Conservation (phyloP, 2,329 filamentous ascomycete genomes). For the Epichloe amarillans region DNA sequence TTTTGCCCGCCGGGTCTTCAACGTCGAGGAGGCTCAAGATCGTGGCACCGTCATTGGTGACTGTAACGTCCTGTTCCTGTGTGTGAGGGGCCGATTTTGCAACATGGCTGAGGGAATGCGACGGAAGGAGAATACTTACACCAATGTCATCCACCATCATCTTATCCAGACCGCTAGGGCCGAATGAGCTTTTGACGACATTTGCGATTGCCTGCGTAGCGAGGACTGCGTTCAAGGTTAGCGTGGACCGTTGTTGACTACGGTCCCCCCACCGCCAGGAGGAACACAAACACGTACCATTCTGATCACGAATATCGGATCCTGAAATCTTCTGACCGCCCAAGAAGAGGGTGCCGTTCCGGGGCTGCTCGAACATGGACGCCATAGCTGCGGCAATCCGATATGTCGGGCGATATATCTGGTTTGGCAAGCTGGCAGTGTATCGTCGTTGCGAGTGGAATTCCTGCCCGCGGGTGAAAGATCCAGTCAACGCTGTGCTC, state of each 20-base stretch:
- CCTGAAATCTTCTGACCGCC: slow-evolving; percentile 97
- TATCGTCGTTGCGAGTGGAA: slow-evolving; percentile 1
- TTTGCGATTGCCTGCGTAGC: slow-evolving; percentile 96
- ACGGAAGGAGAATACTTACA: slow-evolving; percentile 33
- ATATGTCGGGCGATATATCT: slow-evolving; percentile 4
- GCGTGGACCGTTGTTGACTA: slow-evolving; percentile 1
- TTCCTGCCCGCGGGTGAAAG: slow-evolving; percentile 8
- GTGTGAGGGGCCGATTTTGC: slow-evolving; percentile 1
- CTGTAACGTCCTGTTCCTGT: slow-evolving; percentile 68
- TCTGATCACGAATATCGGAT: slow-evolving; percentile 92
- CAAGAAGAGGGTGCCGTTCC: slow-evolving; percentile 92
- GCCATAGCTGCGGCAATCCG: slow-evolving; percentile 48
- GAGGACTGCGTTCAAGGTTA: slow-evolving; percentile 44
- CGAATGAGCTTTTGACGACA: slow-evolving; percentile 98
- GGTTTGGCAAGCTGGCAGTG: slow-evolving; percentile 4
- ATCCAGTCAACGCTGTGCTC: slow-evolving; percentile 4
- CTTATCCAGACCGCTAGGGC: slow-evolving; percentile 93
- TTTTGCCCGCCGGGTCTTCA: slow-evolving; percentile 96
- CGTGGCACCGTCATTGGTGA: slow-evolving; percentile 96
- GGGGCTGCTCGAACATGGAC: slow-evolving; percentile 88
- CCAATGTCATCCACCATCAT: slow-evolving; percentile 99
- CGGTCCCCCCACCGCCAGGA: slow-evolving; percentile 1
- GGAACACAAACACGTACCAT: slow-evolving; percentile 44
- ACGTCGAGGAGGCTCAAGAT: slow-evolving; percentile 92
- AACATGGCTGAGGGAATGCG: background rate